Conservation (phyloP, 2,329 filamentous ascomycete species). For the Epichloe brachyelytri region DNA sequence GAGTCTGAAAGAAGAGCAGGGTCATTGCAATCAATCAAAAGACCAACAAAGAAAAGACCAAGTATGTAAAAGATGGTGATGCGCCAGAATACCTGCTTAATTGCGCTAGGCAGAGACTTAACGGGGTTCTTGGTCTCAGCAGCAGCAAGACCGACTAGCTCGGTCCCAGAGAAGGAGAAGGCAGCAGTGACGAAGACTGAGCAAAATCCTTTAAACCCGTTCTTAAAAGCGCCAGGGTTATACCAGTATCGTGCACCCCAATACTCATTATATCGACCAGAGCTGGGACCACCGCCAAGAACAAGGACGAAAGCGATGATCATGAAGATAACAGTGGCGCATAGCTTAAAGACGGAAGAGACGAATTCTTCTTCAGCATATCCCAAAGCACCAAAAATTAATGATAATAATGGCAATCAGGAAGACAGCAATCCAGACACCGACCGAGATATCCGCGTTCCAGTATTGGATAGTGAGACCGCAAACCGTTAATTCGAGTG, state of each 20-base stretch:
- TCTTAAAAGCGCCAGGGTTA: slow-evolving; percentile 45
- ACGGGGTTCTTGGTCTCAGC: slow-evolving; percentile 53
- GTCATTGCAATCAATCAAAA: slow-evolving; percentile 35
- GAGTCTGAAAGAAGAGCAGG: slow-evolving; percentile 29
- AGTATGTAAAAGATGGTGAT: slow-evolving; percentile 43
- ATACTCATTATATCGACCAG: slow-evolving; percentile 31
- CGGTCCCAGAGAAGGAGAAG: slow-evolving; percentile 61
- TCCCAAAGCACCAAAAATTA: slow-evolving; percentile 37
- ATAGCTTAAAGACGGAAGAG: slow-evolving; percentile 38
- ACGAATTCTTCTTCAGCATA: slow-evolving; percentile 41
- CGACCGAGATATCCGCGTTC: slow-evolving; percentile 29
- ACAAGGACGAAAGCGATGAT: slow-evolving; percentile 48
- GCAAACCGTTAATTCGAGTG: slow-evolving; percentile 35
- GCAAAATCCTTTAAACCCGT: slow-evolving; percentile 65
- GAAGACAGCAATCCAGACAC: slow-evolving; percentile 40
- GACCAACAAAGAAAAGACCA: slow-evolving; percentile 37
- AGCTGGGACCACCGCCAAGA: slow-evolving; percentile 44
- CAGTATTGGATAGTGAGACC: slow-evolving; percentile 39
- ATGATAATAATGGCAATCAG: slow-evolving; percentile 30
- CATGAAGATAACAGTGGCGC: slow-evolving; percentile 43
- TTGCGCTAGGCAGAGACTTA: slow-evolving; percentile 63
- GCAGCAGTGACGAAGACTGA: slow-evolving; percentile 60
- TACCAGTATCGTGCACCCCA: slow-evolving; percentile 38
- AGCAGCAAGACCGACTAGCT: slow-evolving; percentile 37
- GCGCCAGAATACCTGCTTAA: slow-evolving; percentile 63